phyloP scores from a whole-genome alignment of 2,329 filamentous ascomycete species.

The Akanthomyces muscarius region DNA sequence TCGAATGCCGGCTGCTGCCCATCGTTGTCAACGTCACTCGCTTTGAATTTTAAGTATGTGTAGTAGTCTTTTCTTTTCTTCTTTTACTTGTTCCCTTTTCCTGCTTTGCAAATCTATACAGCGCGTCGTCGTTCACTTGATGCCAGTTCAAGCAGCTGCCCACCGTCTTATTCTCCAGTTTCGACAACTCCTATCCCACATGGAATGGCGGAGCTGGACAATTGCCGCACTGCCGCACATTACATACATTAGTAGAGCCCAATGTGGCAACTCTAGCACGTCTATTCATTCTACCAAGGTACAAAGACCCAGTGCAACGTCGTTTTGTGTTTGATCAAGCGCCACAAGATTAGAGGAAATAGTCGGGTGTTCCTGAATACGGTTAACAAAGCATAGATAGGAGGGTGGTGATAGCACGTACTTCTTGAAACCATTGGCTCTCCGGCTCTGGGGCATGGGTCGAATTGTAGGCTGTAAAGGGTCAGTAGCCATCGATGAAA shows the following conservation, averaged over 20 bases:
- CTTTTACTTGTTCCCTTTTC: conserved; percentile 21
- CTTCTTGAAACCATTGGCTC: conserved; percentile 98
- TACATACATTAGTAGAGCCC: conserved; percentile 28
- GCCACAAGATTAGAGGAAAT: conserved; percentile 75
- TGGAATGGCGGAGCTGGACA: not conserved
- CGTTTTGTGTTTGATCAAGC: conserved; percentile 15
- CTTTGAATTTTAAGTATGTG: conserved; percentile 16
- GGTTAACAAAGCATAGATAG: not conserved
- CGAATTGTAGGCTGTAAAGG: conserved; percentile 82
- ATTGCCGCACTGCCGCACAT: conserved; percentile 19
- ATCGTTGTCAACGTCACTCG: not conserved
- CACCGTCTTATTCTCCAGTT: not conserved
- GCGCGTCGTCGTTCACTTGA: not conserved
- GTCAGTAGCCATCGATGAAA: conserved; percentile 25
- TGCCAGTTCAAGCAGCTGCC: conserved; percentile 1
- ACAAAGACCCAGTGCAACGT: conserved; percentile 3
- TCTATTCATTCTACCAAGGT: conserved; percentile 21
- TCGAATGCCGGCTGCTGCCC: not conserved
- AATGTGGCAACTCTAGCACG: conserved; percentile 21
- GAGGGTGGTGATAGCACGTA: conserved; percentile 37
- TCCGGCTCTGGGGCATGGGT: conserved; percentile 93
- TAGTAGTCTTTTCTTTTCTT: conserved; percentile 22
- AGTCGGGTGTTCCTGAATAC: conserved; percentile 74
- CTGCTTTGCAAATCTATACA: conserved; percentile 18
- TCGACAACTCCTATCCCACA: conserved; percentile 5